phyloP scores from a whole-genome alignment of 177 flowering plant species.

The Telopea speciosissima region DNA sequence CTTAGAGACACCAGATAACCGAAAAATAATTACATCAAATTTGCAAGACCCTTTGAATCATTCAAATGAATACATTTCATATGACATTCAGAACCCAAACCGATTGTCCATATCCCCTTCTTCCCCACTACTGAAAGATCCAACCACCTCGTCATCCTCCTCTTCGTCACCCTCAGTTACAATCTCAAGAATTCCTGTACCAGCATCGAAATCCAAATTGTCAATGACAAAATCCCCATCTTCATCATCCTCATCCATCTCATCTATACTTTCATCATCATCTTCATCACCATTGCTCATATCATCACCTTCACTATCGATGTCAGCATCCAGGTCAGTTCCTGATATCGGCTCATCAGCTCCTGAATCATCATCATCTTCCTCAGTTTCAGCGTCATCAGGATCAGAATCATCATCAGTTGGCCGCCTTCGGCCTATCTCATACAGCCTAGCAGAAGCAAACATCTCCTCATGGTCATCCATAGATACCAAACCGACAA shows the following conservation, averaged over 20 bases:
- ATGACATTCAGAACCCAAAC: constrained; percentile 26
- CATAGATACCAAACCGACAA: constrained; percentile 88
- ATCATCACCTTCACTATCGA: constrained; percentile 62
- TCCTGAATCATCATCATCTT: constrained; percentile 69
- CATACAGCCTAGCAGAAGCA: constrained; percentile 83
- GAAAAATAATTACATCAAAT: neutral
- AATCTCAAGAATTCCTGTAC: constrained; percentile 47
- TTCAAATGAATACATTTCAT: neutral
- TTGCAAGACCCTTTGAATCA: neutral
- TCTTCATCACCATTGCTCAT: constrained; percentile 54
- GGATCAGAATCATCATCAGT: constrained; percentile 98
- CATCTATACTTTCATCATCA: constrained; percentile 45
- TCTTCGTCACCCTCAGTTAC: constrained; percentile 61
- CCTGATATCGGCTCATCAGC: constrained; percentile 45
- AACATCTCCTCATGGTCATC: constrained; percentile 91
- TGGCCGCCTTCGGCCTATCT: constrained; percentile 80
- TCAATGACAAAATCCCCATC: constrained; percentile 59
- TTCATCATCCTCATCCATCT: constrained; percentile 41
- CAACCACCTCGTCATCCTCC: constrained; percentile 55
- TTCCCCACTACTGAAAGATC: constrained; percentile 74
- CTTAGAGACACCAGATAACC: neutral
- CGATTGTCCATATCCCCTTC: constrained; percentile 44
- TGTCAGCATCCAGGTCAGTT: constrained; percentile 44
- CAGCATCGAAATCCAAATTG: constrained; percentile 42
- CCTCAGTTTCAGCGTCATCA: constrained; percentile 89